A percentile compares a stretch with the other conserved stretches of the same genome.
Evolutionary conservation across 2,329 filamentous ascomycete species (phyloP).

Genomic region (Claviceps spartinae): DNA sequence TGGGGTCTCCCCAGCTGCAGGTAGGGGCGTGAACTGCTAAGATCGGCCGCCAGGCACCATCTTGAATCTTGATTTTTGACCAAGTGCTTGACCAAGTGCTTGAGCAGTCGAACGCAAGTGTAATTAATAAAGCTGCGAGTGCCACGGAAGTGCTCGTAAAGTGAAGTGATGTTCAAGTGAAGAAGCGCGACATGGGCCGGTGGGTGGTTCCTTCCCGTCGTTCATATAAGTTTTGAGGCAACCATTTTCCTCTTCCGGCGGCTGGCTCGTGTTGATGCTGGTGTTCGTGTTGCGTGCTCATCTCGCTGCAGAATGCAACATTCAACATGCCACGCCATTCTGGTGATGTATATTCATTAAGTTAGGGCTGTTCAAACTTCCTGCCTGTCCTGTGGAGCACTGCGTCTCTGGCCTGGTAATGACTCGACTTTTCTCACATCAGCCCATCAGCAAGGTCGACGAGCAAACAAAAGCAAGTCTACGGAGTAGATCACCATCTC

Average conservation of each 20-base stretch:
- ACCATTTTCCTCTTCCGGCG: neutral
- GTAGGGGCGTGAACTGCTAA: constrained; percentile 1
- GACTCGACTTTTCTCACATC: neutral
- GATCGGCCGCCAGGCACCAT: neutral
- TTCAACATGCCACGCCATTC: neutral
- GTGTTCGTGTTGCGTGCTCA: neutral
- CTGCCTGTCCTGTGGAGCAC: neutral
- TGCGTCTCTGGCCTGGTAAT: neutral
- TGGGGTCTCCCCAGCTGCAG: constrained; percentile 1
- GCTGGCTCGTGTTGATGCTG: neutral
- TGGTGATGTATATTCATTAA: neutral
- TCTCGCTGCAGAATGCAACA: neutral
- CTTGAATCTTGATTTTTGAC: too few species aligned
- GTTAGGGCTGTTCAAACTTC: neutral
- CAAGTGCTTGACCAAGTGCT: neutral
- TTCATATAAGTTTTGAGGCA: neutral
- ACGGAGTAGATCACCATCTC: neutral
- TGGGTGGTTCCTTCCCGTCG: neutral
- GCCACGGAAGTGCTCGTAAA: neutral
- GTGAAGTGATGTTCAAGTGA: neutral
- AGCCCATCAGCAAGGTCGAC: neutral
- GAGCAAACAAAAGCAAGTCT: neutral
- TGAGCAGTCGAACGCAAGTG: neutral
- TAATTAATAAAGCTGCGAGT: neutral
- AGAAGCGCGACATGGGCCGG: neutral